Conservation (phyloP, 2,329 filamentous ascomycete genomes). For the Cladobotryum protrusum region DNA sequence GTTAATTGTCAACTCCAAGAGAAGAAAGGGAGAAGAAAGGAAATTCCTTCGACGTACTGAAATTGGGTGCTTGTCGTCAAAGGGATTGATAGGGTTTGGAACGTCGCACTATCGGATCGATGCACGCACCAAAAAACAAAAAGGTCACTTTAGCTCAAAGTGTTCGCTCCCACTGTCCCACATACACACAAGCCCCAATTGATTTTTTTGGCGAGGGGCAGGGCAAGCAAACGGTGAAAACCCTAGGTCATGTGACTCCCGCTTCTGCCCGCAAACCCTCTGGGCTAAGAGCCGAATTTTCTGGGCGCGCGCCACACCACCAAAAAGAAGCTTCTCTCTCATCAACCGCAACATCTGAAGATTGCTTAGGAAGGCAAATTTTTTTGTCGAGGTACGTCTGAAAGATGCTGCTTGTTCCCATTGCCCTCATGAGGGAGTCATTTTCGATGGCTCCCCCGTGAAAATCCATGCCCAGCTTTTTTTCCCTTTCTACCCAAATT, state of each 20-base stretch:
- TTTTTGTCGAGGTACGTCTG: conserved; percentile 59
- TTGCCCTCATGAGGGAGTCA: conserved; percentile 21
- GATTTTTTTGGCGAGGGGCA: conserved; percentile 12
- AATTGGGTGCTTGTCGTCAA: conserved; percentile 13
- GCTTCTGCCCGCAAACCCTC: conserved; percentile 5
- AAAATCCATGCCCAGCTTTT: conserved; percentile 18
- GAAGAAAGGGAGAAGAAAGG: conserved; percentile 14
- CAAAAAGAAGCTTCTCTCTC: conserved; percentile 17
- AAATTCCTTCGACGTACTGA: conserved; percentile 21
- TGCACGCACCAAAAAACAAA: neutral
- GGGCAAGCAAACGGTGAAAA: conserved; percentile 17
- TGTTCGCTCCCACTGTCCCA: neutral
- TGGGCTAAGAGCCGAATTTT: conserved; percentile 20
- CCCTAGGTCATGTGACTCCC: conserved; percentile 23
- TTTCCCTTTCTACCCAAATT: neutral
- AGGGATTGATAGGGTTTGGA: conserved; percentile 15
- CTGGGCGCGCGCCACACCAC: conserved; percentile 25
- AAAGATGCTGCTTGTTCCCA: conserved; percentile 39
- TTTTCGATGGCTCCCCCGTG: conserved; percentile 25
- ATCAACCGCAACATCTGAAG: conserved; percentile 45
- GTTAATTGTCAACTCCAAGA: conserved; percentile 25
- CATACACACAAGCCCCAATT: neutral
- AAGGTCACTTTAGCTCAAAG: conserved; percentile 2
- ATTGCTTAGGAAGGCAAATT: conserved; percentile 57
- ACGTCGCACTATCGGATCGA: conserved; percentile 5